Percentiles rank a stretch among this genome's conserved stretches.
Conservation (phyloP, 1,284 basidiomycete species). For the Earliella scabrosa region DNA sequence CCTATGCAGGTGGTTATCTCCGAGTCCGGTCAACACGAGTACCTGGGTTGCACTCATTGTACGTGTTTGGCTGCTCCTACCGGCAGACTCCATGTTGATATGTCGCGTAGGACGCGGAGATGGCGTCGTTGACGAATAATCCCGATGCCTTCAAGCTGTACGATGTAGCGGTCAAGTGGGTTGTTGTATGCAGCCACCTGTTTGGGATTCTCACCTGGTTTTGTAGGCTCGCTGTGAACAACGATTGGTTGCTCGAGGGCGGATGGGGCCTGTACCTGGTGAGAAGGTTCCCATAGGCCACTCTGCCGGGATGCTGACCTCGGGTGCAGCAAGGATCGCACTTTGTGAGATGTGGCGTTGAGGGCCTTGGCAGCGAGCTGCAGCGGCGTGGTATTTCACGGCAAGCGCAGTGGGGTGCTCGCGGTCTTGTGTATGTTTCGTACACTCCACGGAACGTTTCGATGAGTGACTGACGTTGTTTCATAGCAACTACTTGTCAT, state of each 20-base stretch:
- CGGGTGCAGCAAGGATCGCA: slow-evolving; percentile 65
- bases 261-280: slow-evolving; percentile 70
- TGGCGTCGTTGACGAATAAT: slow-evolving; percentile 58
- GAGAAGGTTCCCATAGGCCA: slow-evolving; percentile 14
- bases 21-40: slow-evolving; percentile 67
- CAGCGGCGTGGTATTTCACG: slow-evolving; percentile 66
- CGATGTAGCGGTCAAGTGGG: slow-evolving; percentile 67
- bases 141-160: slow-evolving; percentile 66
- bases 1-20: slow-evolving; percentile 60
- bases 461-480: slow-evolving; percentile 1
- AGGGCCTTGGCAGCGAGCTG: slow-evolving; percentile 65
- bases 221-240: slow-evolving; percentile 58
- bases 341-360: slow-evolving; percentile 68
- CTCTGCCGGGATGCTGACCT: slow-evolving; percentile 3
- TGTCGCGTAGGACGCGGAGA: slow-evolving; percentile 60
- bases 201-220: not conserved
- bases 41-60: slow-evolving; percentile 72
- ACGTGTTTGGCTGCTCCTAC: slow-evolving; percentile 30
- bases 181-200: not conserved
- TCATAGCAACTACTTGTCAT: slow-evolving; percentile 53
- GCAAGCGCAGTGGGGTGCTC: slow-evolving; percentile 72
- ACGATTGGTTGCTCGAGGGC: slow-evolving; percentile 73
- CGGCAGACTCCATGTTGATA: too few relatives aligned
- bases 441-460: not conserved
- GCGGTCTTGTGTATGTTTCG: slow-evolving; percentile 63